Base-by-base conservation (phyloP, 345 rosid genomes). In the Eucalyptus sp. region DNA sequence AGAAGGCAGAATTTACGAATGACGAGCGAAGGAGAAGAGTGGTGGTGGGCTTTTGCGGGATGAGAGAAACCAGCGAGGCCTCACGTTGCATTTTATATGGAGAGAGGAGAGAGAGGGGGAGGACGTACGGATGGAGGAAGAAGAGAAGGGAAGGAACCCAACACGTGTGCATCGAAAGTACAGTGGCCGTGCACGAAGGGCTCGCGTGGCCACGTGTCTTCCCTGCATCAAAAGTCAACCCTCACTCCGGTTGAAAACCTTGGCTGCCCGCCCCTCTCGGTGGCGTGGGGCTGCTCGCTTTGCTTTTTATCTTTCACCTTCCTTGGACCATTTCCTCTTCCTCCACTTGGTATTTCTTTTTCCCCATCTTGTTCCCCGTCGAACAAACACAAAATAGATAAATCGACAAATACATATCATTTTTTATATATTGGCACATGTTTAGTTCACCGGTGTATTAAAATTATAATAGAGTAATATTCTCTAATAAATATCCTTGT, bases 131-230 rank as follows among this genome's bases (percentile, higher is more conserved):
- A 68, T 13, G 54, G 87, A 44, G 6, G 88, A 52, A 29, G 88
- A 27, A 29, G 41, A 66, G 84, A 3, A 66, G 29, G 41, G 84
- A 3, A 66, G 29, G 41, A 13, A 3, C 51, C 90, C n/a, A 11
- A 41, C 84, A 41, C 88, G 46, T 86, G 71, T 50, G 64, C 60
- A 25, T 76, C 56, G 50, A 85, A 91, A 66, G 92, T 90, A 89
- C 93, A n/a, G 24, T 54, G 88, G 48, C 92, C 91, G 91, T 89
- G 68, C 66, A 22, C 43, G 58, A 87, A 37, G 48, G 33, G 68
- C 68, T 86, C 56, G 92, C 91, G 90, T 90, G 83, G 92, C 89
- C 86, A 50, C 48, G 83, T 88, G n/a, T 50, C 43, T 52, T 20
- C 24, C 48, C 48, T 20, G 0, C 15, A 76, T 76, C 48, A 10